Conservation (phyloP, 495 filamentous ascomycete genomes). For the Tuber microsphaerosporum region DNA sequence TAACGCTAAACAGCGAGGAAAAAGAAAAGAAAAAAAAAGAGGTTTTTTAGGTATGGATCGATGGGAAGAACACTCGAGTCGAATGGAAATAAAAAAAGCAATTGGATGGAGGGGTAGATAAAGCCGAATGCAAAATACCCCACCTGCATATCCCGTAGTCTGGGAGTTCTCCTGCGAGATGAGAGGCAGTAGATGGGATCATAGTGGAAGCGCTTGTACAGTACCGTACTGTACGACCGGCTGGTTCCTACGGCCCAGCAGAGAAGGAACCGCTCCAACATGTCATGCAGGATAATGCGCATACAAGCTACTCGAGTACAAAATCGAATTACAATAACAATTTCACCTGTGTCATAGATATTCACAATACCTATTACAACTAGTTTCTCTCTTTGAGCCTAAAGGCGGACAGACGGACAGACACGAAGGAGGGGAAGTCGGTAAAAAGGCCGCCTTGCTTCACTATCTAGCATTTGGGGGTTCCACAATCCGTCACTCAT, state of each 20-base stretch:
- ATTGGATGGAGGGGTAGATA: not conserved
- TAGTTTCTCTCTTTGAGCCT: not conserved
- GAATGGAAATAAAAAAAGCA: not conserved
- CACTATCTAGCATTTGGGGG: not conserved
- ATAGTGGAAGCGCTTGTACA: not conserved
- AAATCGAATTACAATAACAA: not conserved
- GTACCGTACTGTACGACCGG: not conserved
- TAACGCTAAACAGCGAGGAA: constrained; percentile 4
- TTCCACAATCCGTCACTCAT: not conserved
- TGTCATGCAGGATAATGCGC: not conserved
- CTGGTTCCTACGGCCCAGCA: not conserved
- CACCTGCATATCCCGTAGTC: not conserved
- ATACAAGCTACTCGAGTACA: not conserved
- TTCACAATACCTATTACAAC: constrained; percentile 1
- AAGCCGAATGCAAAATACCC: not conserved
- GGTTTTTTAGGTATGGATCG: not conserved
- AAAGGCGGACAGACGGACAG: not conserved
- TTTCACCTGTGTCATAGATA: constrained; percentile 4
- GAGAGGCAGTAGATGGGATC: not conserved
- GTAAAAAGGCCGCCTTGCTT: constrained; percentile 2
- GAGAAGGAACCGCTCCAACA: not conserved
- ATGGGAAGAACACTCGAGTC: not conserved
- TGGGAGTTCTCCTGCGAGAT: not conserved
- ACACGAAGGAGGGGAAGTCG: not conserved
- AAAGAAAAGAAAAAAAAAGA: no score